Base-by-base conservation (phyloP, 768 basidiomycete genomes). In the Lactarius deliciosus region DNA sequence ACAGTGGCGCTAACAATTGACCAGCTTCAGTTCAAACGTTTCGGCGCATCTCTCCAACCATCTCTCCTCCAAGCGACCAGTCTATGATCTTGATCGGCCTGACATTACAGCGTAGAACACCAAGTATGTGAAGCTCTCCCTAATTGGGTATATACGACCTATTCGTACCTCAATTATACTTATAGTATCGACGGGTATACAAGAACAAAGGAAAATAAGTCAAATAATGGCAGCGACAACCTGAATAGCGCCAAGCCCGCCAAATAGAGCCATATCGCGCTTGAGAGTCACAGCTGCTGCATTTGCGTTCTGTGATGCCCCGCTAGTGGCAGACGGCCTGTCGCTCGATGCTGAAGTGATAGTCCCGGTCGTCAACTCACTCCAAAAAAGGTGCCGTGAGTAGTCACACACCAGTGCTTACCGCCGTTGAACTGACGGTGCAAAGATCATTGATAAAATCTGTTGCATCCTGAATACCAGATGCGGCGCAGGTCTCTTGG, bases 161-260 rank as follows among this genome's bases (percentile, higher is more conserved):
- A 50, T 50, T 50, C 22, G 47, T 50, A 50, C 22, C 47, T 50
- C 47, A 50, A 50, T 47, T 47, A 50, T 50, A 50, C 47, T 22
- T 0, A 47, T 47, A 5, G 5, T 25, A 50, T 50, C 11, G 47
- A 25, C 5, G 47, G 9, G 22, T 13, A 30, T 22, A 22, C 47
- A n/a, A 15, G 15, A 13, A 25, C 13, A 25, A 25, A 28, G 1
- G 25, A 28, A 28, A 28, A 28, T 28, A 28, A 1, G 25, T 28
- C 25, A 28, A 28, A 50, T 50, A 3, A 50, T 22, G 5, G 22
- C 47, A 10, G 22, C 47, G 47, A 50, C 22, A 25, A 25, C 22
- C 47, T 47, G 47, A 47, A 47, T n/a, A 50, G 22, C 22, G 11
- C 47, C 22, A 22, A 50, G 47, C 13, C 22, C 47, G 22, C 47